phyloP scores from a whole-genome alignment of 2,329 filamentous ascomycete species.

The Monilinia fructigena region DNA sequence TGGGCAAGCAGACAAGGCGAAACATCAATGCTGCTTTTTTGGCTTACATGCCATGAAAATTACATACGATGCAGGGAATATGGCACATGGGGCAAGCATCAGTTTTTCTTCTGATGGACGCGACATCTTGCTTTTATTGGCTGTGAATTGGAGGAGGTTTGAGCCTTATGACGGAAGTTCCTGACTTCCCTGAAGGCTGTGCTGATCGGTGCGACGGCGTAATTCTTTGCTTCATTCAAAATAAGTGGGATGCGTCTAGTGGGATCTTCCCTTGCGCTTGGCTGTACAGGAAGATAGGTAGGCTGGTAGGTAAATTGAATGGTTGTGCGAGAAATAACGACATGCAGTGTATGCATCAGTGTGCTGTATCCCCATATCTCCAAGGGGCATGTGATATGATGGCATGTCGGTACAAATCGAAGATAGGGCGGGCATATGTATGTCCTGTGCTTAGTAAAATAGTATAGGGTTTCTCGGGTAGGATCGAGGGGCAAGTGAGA shows the following conservation, averaged over 20 bases:
- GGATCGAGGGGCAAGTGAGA: conserved; percentile 7
- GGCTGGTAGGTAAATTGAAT: background rate
- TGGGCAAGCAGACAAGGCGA: conserved; percentile 7
- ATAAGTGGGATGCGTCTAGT: background rate
- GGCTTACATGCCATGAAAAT: conserved; percentile 14
- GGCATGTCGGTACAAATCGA: background rate
- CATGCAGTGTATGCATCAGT: background rate
- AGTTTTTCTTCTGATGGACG: conserved; percentile 18
- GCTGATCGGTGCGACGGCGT: conserved; percentile 18
- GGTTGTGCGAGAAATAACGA: conserved; percentile 1
- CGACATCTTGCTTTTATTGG: background rate
- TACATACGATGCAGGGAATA: background rate
- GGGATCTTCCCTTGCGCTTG: background rate
- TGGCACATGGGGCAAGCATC: conserved; percentile 21
- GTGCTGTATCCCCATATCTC: background rate
- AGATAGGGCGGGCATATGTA: background rate
- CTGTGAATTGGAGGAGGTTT: background rate
- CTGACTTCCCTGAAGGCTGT: conserved; percentile 19
- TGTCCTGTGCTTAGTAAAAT: background rate
- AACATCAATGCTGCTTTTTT: conserved; percentile 18
- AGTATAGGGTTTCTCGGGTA: background rate
- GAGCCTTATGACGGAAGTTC: conserved; percentile 23
- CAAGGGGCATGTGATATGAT: background rate
- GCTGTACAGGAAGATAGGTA: background rate
- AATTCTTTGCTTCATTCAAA: background rate